phyloP scores from a whole-genome alignment of 441 rosid species.

The Macaranga tanarius region DNA sequence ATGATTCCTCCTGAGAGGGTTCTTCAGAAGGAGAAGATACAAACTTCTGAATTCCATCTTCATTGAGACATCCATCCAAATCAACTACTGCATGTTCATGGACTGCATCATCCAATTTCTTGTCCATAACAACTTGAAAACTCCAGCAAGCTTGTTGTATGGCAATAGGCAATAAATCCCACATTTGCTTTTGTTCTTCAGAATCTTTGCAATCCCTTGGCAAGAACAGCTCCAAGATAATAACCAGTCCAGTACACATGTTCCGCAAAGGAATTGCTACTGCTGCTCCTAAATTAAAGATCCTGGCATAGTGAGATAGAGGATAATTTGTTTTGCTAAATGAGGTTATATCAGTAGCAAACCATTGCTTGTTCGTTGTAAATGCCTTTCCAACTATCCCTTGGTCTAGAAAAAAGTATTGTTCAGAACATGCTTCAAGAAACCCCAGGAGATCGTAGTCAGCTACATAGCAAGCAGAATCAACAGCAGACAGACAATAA shows the following conservation, averaged over 20 bases:
- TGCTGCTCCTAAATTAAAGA: conserved; percentile 64
- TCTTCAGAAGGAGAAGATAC: conserved; percentile 37
- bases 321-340: conserved; percentile 68
- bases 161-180: conserved; percentile 40
- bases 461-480: conserved; percentile 1
- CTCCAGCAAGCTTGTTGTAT: conserved; percentile 54
- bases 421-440: conserved; percentile 34
- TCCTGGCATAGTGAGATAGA: conserved; percentile 74
- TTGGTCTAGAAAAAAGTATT: conserved; percentile 61
- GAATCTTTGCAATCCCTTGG: conserved; percentile 51
- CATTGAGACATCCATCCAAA: conserved; percentile 27
- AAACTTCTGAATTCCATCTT: conserved; percentile 9
- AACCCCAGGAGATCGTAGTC: neutral
- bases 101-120: conserved; percentile 39
- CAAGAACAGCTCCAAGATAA: conserved; percentile 74
- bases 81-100: conserved; percentile 31
- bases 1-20: conserved; percentile 35
- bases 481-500: neutral
- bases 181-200: conserved; percentile 46
- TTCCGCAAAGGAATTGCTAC: conserved; percentile 61
- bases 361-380: conserved; percentile 46
- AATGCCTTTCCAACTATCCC: conserved; percentile 83
- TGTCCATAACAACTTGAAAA: conserved; percentile 35
- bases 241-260: conserved; percentile 38
- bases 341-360: conserved; percentile 50